Percentiles rank a stretch among this genome's conserved stretches.
phyloP scores from a whole-genome alignment of 2,329 filamentous ascomycete species.

The Chrysosporium queenslandicum region DNA sequence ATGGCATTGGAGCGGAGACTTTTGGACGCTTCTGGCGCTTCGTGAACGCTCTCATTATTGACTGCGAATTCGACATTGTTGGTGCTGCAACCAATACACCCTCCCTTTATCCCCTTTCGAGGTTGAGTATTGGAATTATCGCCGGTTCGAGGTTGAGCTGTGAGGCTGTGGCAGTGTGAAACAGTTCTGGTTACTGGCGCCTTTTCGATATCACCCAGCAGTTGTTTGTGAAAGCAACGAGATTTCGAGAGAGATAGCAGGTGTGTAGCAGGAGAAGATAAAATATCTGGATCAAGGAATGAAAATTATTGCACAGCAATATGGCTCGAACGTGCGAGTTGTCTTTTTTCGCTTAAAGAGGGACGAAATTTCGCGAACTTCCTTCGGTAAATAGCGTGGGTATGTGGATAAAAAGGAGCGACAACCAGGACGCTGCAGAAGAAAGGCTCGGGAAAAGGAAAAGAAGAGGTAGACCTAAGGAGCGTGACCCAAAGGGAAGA shows the following conservation, averaged over 20 bases:
- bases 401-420: conserved; percentile 2
- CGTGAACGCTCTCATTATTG: conserved; percentile 38
- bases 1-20: conserved; percentile 36
- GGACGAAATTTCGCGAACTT: background rate
- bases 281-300: conserved; percentile 1
- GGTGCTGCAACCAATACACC: background rate
- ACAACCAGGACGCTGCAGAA: conserved; percentile 12
- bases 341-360: conserved; percentile 4
- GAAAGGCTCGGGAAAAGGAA: conserved; percentile 17
- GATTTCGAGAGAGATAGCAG: conserved; percentile 3
- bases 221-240: background rate
- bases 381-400: background rate
- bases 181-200: background rate
- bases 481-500: conserved; percentile 22
- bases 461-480: conserved; percentile 10
- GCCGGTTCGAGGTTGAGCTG: background rate
- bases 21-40: conserved; percentile 40
- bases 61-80: conserved; percentile 30
- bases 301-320: conserved; percentile 13
- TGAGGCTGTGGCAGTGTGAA: background rate
- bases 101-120: too few relatives aligned
- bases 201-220: background rate
- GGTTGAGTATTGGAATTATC: background rate
- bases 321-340: background rate
- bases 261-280: background rate